These are phyloP conservation scores for Talaromyces sp. DNA, from an alignment of 2,329 filamentous ascomycete species.

Conservation along the genomic window DNA sequence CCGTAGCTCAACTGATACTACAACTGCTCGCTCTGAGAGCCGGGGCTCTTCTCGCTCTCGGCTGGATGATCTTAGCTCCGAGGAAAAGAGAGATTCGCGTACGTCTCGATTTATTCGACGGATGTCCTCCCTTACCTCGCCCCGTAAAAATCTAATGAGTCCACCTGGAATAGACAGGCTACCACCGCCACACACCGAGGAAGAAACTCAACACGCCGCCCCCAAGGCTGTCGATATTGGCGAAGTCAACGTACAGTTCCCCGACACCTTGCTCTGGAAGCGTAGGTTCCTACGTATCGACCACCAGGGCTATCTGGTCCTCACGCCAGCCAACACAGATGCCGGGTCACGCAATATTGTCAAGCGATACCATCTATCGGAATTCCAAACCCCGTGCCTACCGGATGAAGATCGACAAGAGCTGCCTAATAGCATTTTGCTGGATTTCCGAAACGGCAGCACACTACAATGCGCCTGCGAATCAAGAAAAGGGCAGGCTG, in stretches of 20 bases:
- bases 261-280: conserved; percentile 95
- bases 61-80: conserved; percentile 32
- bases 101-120: conserved; percentile 62
- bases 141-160: conserved; percentile 42
- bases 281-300: conserved; percentile 84
- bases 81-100: conserved; percentile 52
- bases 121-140: conserved; percentile 57
- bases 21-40: conserved; percentile 35
- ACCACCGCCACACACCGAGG: conserved; percentile 22
- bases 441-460: conserved; percentile 59
- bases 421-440: conserved; percentile 74
- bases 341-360: conserved; percentile 57
- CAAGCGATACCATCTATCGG: conserved; percentile 79
- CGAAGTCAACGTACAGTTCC: conserved; percentile 95
- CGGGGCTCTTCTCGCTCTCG: conserved; percentile 36
- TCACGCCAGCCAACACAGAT: conserved; percentile 65
- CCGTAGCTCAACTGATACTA: conserved; percentile 33
- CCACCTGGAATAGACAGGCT: conserved; percentile 22
- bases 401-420: conserved; percentile 92
- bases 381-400: conserved; percentile 73
- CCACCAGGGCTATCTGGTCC: conserved; percentile 73
- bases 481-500: conserved; percentile 50
- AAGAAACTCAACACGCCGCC: conserved; percentile 19
- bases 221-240: conserved; percentile 66
- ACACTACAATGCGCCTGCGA: conserved; percentile 62